These are phyloP conservation scores for Penicillium maclennaniae DNA, from an alignment of 495 filamentous ascomycete species.

Conservation along the genomic window DNA sequence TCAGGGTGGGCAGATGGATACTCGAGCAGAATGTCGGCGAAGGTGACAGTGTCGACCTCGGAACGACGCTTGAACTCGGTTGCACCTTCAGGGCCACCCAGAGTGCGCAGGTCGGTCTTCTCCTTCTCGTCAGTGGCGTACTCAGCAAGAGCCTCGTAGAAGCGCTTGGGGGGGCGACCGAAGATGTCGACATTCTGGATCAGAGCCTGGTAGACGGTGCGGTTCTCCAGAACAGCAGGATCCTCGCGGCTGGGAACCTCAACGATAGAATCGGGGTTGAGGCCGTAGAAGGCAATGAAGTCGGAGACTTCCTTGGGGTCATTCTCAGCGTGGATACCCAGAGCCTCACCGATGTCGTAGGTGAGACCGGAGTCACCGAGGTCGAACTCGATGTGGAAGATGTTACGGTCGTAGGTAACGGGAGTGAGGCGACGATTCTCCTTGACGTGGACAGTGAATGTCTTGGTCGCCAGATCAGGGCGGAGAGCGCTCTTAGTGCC, in stretches of 20 bases:
- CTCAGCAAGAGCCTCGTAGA: conserved; percentile 89
- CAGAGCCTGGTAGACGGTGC: conserved; percentile 90
- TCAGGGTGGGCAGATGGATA: conserved; percentile 83
- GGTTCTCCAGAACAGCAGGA: conserved; percentile 68
- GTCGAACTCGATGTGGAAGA: conserved; percentile 99
- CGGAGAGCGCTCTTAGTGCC: conserved; percentile 67
- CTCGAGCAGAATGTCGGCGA: conserved; percentile 82
- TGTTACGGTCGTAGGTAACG: conserved; percentile 87
- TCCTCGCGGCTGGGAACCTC: conserved; percentile 89
- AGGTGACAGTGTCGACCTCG: conserved; percentile 91
- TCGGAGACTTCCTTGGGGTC: conserved; percentile 70
- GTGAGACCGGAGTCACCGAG: conserved; percentile 83
- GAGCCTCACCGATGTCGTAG: conserved; percentile 97
- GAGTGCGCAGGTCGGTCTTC: conserved; percentile 69
- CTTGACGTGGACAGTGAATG: conserved; percentile 81
- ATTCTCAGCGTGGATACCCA: conserved; percentile 95
- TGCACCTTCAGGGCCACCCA: conserved; percentile 81
- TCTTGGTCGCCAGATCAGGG: conserved; percentile 82
- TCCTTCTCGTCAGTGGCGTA: conserved; percentile 80
- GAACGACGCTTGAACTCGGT: conserved; percentile 90
- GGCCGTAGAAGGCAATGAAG: conserved; percentile 85
- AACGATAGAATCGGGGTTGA: conserved; percentile 77
- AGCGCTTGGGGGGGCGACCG: conserved; percentile 91
- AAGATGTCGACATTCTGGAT: conserved; percentile 96
- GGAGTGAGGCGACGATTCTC: conserved; percentile 94